A percentile compares a stretch with the other conserved stretches of the same genome.
Evolutionary conservation across 371 early-diverging fungal genomes (phyloP).

Genomic region (Lichtheimia corymbifera): DNA sequence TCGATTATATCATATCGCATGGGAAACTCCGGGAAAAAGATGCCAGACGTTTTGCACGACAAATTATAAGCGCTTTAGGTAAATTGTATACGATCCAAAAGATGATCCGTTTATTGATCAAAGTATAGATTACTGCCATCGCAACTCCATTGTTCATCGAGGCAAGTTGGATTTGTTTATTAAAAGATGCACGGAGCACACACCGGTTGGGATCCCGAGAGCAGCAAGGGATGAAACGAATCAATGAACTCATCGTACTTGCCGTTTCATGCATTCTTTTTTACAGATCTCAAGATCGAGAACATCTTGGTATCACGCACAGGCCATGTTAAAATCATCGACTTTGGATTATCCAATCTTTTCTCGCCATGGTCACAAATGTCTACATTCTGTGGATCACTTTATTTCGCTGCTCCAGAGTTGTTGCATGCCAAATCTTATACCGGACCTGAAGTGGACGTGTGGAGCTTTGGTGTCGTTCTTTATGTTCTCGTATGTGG

Average conservation of each 20-base stretch:
- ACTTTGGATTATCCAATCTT: constrained; percentile 94
- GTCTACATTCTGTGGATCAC: constrained; percentile 92
- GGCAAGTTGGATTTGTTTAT: constrained; percentile 23
- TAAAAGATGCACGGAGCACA: too few species aligned
- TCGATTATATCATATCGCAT: constrained; percentile 87
- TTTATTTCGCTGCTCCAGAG: constrained; percentile 97
- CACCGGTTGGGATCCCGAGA: too few species aligned
- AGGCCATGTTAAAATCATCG: constrained; percentile 78
- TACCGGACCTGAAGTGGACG: constrained; percentile 92
- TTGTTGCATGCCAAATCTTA: constrained; percentile 83
- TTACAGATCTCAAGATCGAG: constrained; percentile 28
- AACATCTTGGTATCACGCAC: constrained; percentile 19
- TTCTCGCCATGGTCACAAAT: constrained; percentile 77
- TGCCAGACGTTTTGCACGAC: constrained; percentile 88
- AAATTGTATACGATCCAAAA: not conserved
- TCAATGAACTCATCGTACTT: too few species aligned
- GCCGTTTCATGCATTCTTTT: constrained; percentile 34
- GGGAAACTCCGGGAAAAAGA: constrained; percentile 86
- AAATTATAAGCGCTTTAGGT: constrained; percentile 89
- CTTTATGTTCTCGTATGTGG: constrained; percentile 92
- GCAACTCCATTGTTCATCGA: constrained; percentile 92
- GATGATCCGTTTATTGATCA: not conserved
- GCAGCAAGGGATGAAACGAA: too few species aligned
- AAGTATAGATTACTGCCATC: constrained; percentile 85
- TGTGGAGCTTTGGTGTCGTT: constrained; percentile 97